Base-by-base conservation (phyloP, 2,329 filamentous ascomycete species). In the Blastomyces percursus region DNA sequence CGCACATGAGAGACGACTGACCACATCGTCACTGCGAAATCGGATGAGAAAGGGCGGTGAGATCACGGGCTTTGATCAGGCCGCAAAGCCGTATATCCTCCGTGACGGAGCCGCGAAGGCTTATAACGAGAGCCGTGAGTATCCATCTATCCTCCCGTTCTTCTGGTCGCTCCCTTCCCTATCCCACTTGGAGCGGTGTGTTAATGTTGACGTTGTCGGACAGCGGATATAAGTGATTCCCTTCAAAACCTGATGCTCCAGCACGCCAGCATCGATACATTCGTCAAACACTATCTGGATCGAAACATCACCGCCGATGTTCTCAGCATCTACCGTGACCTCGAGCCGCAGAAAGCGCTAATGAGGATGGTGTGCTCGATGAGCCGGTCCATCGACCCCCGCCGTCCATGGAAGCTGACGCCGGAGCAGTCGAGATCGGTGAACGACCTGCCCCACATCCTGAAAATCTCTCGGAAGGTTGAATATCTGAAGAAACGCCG, bases 221-320 rank as follows among this genome's bases (percentile, higher is more conserved):
- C 59, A 21, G 59, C 19, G 8, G 30, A 60, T 12, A 12, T 67
- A 11, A 67, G 65, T 58, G 55, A 67, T 48, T 59, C 66, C 40
- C 62, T 67, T 54, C 30, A 69, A 57, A 67, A 67, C 42, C 64
- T 69, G 16, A 69, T 69, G 9, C 46, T 69, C 40, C 44, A 69
- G 63, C 52, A 69, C 35, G 35, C 51, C 0, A 67, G 62, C 9
- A 60, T 60, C 7, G 8, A 60, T 51, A 60, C 44, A n/a, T 60
- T 48, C 7, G 16, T 60, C n/a, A 60, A 51, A 50, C 46, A 50
- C 46, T 50, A 50, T 24, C 46, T 50, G 11, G 1, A 50, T 5
- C 5, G 3, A 50, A 50, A 24, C 21, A 50, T 50, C 21, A 50
- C 11, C 2, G 2, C 21, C 12, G 9, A 24, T 50, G 21, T 50